phyloP scores from a whole-genome alignment of 2,329 filamentous ascomycete species.

The Pseudocercospora cruenta region DNA sequence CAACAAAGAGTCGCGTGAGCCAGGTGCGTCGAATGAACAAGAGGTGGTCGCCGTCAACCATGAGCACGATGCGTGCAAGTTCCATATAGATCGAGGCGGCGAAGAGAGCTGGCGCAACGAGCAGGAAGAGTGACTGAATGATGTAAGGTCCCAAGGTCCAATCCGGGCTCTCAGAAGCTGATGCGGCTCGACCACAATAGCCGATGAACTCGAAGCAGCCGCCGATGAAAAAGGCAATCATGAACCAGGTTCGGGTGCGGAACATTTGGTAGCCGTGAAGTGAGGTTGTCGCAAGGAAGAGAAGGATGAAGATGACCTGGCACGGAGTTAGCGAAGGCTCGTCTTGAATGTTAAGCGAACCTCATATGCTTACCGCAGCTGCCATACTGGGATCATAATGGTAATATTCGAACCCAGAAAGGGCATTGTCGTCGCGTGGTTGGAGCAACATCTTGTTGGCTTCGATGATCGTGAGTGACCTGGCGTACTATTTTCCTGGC shows the following conservation, averaged over 20 bases:
- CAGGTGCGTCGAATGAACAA: slow-evolving; percentile 49
- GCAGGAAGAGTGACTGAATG: slow-evolving; percentile 50
- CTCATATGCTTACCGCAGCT: slow-evolving; percentile 4
- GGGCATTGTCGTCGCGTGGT: slow-evolving; percentile 4
- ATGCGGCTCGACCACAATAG: slow-evolving; percentile 55
- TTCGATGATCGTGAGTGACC: not conserved
- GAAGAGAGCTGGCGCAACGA: slow-evolving; percentile 55
- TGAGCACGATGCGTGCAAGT: slow-evolving; percentile 51
- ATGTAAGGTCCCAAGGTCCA: slow-evolving; percentile 48
- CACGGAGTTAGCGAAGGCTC: not conserved
- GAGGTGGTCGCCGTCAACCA: slow-evolving; percentile 46
- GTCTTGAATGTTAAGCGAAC: not conserved
- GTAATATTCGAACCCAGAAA: slow-evolving; percentile 21
- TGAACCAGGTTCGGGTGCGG: slow-evolving; percentile 52
- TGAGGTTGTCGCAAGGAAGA: slow-evolving; percentile 36
- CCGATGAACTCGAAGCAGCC: slow-evolving; percentile 56
- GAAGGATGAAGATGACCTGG: slow-evolving; percentile 37
- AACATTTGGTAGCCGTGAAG: slow-evolving; percentile 46
- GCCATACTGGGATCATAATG: slow-evolving; percentile 15
- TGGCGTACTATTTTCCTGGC: not conserved
- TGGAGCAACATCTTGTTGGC: not conserved
- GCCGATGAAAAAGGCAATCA: slow-evolving; percentile 58
- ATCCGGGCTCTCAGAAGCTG: slow-evolving; percentile 45
- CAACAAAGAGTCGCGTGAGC: slow-evolving; percentile 54
- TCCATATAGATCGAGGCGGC: slow-evolving; percentile 57